Base-by-base conservation (phyloP, 306 rosid species). In the Herpetospermum pedunculosum region DNA sequence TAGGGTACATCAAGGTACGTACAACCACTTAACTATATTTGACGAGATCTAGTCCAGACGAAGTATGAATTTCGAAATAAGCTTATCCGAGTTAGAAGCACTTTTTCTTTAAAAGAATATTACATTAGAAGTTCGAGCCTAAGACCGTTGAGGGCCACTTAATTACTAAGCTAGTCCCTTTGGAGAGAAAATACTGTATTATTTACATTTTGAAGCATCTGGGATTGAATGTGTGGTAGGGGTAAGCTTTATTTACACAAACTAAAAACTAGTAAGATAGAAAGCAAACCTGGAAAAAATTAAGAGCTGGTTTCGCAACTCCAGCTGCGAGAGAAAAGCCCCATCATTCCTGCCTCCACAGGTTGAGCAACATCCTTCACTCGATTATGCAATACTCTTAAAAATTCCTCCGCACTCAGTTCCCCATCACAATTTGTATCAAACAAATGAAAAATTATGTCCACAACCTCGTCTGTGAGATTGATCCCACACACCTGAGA, bases 401-500 rank as follows among this genome's bases (percentile, higher is more conserved):
- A 50, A 60, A 94, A 88, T 82, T 94, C 99, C 13, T 86, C 85
- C 0, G 77, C 47, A 85, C 90, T 86, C 75, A 89, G 77, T 68
- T 59, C 76, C 62, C 95, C 96, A 60, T 91, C 99, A 38, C 63
- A 28, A 54, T 94, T 94, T 6, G 85, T 40, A 77, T 94, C 99
- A 19, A 94, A 94, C 79, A 91, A 74, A 75, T 85, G 89, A 74
- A 88, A 94, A 55, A 94, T 84, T 58, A 94, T 85, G 37, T 88
- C 86, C 30, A 91, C 82, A 78, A 91, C 88, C 18, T 76, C 77
- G 78, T 84, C 85, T 1, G 88, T 81, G 55, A 94, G 88, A 81
- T 85, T 52, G 9, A 87, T 16, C 77, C 87, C 88, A 0, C 99
- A 94, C 3, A 89, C 96, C 99, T 94, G 88, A 60, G 88, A 60